phyloP scores from a whole-genome alignment of 306 rosid genomes.

The Benincasa hispida region DNA sequence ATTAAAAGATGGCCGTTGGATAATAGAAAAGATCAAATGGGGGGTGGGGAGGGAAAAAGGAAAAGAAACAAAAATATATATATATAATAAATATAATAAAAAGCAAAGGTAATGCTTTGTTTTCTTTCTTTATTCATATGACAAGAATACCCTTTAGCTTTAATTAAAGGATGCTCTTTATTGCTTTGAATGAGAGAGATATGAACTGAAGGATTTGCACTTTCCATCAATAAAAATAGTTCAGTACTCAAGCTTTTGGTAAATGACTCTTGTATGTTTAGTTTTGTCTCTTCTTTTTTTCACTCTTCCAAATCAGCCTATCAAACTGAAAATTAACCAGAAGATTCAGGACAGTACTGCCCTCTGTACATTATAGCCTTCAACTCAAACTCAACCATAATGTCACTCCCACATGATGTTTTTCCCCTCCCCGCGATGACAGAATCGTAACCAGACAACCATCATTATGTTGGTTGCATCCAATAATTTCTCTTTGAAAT shows the following conservation, averaged over 20 bases:
- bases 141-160: constrained; percentile 82
- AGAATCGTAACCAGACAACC: background rate
- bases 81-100: background rate
- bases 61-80: constrained; percentile 4
- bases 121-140: constrained; percentile 35
- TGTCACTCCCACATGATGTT: constrained; percentile 1
- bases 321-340: background rate
- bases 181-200: constrained; percentile 35
- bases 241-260: constrained; percentile 22
- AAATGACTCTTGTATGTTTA: constrained; percentile 17
- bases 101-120: constrained; percentile 41
- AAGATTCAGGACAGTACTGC: background rate
- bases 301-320: background rate
- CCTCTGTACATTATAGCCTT: background rate
- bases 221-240: constrained; percentile 47
- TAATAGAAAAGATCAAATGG: constrained; percentile 65
- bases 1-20: constrained; percentile 38
- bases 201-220: constrained; percentile 29
- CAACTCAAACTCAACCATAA: background rate
- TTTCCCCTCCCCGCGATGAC: background rate
- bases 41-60: constrained; percentile 36
- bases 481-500: background rate
- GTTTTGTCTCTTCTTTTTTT: constrained; percentile 1
- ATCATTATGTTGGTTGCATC: background rate
- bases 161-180: constrained; percentile 59